Evolutionary conservation across 495 filamentous ascomycete species (phyloP).

Genomic region (Penicillium pulvis): DNA sequence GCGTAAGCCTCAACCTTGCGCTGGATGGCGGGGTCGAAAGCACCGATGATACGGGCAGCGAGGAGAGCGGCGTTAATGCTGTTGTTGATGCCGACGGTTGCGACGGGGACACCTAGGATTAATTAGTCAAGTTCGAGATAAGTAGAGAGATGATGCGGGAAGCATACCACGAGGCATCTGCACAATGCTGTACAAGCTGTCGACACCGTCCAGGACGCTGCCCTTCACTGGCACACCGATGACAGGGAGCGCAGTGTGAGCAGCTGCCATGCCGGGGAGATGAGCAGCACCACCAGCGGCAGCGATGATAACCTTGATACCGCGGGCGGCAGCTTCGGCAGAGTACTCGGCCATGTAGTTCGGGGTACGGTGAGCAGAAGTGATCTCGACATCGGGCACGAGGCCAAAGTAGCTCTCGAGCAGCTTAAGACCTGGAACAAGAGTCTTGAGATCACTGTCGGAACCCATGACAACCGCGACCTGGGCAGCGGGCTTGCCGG

Average conservation of each 20-base stretch:
- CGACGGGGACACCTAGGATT: conserved; percentile 72
- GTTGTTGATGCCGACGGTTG: conserved; percentile 92
- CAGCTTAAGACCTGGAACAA: conserved; percentile 75
- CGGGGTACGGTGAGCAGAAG: conserved; percentile 92
- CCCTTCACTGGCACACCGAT: conserved; percentile 92
- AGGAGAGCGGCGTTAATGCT: conserved; percentile 87
- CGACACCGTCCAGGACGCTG: conserved; percentile 81
- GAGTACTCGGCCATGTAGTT: conserved; percentile 79
- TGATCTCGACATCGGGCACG: conserved; percentile 77
- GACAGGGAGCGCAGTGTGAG: conserved; percentile 84
- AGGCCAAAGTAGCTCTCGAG: conserved; percentile 72
- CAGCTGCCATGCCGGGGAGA: conserved; percentile 88
- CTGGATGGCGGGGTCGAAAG: conserved; percentile 59
- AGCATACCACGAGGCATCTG: conserved; percentile 79
- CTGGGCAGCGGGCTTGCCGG: conserved; percentile 52
- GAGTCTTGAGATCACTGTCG: conserved; percentile 83
- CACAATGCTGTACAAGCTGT: conserved; percentile 86
- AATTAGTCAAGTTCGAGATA: conserved; percentile 14
- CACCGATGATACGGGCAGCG: conserved; percentile 81
- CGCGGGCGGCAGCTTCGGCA: conserved; percentile 61
- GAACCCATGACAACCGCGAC: conserved; percentile 94
- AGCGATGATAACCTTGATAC: conserved; percentile 90
- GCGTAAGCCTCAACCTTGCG: conserved; percentile 69
- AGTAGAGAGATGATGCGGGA: conserved; percentile 3
- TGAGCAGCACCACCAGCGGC: conserved; percentile 93